Evolutionary conservation across 75 land plant species (phyloP), one percentile per base, ranked within the genome.

Genomic region (Isoetes taiwanensis): DNA sequence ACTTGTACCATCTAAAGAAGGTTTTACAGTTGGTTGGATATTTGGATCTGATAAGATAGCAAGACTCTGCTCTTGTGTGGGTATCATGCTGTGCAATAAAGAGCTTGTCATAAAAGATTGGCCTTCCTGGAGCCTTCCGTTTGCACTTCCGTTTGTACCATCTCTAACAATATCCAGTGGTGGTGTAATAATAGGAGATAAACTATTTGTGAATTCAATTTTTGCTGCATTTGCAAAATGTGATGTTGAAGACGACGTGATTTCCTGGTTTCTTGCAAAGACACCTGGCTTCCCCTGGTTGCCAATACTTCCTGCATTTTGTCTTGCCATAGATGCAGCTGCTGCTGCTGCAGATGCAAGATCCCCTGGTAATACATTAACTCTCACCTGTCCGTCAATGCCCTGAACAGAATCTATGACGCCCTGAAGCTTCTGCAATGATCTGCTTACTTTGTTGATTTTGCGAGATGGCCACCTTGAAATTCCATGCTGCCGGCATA

Each of bases 341-440:
- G 35, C 54, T 42, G 81, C 64, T 24, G 78, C 74, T 12, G 81
- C 66, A 2, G 85, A 72, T 11, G 86, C 69, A 27, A 84, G 64
- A n/a, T 65, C 69, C 52, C 39, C 80, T 32, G 71, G 64, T 9
- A 70, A 40, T 39, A 85, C 83, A 54, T 89, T 80, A 50, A 75
- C 78, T 19, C 78, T 80, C 43, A 90, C 35, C 23, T 77, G 63
- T 11, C 96, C 79, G 25, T 72, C 72, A 16, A 65, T 69, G 55
- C 84, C 96, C 54, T 90, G 78, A 33, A 86, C 96, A n/a, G 96
- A 90, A 42, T 90, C 93, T 39, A 90, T 86, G 2, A 90, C 86
- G 30, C 67, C 77, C 50, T 90, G 76, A 35, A 28, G 58, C 69
- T 64, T 71, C 62, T 41, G 66, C 29, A 20, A 58, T 39, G 21